Evolutionary conservation across 1,284 basidiomycete genomes (phyloP).

Genomic region (Cutaneotrichosporon sp.): DNA sequence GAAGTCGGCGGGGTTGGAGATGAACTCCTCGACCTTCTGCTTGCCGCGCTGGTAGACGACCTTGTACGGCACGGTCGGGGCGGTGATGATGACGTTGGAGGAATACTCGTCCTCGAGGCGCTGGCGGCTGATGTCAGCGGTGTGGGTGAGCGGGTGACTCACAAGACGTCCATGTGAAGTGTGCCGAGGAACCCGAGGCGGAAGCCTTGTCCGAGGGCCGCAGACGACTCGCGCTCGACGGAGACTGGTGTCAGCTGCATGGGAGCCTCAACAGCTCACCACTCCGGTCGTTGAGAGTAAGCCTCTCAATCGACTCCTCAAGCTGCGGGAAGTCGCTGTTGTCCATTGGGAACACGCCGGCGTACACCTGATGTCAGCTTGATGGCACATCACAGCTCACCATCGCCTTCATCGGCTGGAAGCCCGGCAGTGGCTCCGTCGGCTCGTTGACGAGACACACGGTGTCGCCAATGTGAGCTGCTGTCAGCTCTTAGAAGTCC

Average conservation of each 20-base stretch:
- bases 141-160: constrained; percentile 36
- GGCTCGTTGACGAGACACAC: constrained; percentile 73
- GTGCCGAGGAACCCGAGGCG: constrained; percentile 94
- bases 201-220: constrained; percentile 92
- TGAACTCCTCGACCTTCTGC: constrained; percentile 54
- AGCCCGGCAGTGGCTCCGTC: constrained; percentile 86
- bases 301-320: constrained; percentile 89
- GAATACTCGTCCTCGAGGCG: constrained; percentile 96
- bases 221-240: constrained; percentile 88
- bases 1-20: constrained; percentile 92
- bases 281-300: constrained; percentile 49
- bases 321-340: constrained; percentile 88
- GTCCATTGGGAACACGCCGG: constrained; percentile 93
- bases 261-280: constrained; percentile 1
- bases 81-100: constrained; percentile 84
- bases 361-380: constrained; percentile 60
- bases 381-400: constrained; percentile 40
- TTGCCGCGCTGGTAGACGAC: constrained; percentile 74
- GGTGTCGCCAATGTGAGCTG: constrained; percentile 71
- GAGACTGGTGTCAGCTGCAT: constrained; percentile 62
- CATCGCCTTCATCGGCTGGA: constrained; percentile 93
- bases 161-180: constrained; percentile 87
- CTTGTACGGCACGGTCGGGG: constrained; percentile 91
- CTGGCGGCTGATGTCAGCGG: constrained; percentile 59
- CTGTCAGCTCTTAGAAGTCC: background rate